phyloP scores from a whole-genome alignment of 352 stramenopile genomes.

The Globisporangium paddicum region DNA sequence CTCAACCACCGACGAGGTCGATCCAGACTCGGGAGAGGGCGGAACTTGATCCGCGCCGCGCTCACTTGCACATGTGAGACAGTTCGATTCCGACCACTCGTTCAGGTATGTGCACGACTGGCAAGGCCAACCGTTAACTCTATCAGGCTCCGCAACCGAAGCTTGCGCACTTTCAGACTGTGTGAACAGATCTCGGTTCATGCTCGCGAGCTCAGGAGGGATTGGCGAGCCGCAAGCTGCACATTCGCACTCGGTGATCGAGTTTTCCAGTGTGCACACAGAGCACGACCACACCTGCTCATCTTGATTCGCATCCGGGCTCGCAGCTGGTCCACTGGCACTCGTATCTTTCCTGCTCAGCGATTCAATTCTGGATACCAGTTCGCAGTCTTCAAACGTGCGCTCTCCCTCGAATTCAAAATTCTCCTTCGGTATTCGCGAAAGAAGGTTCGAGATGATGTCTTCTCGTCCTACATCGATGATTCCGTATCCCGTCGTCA shows the following conservation, averaged over 20 bases:
- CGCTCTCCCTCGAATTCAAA: conserved; percentile 59
- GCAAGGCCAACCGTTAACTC: conserved; percentile 43
- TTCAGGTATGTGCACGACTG: conserved; percentile 68
- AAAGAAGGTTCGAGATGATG: conserved; percentile 47
- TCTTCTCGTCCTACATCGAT: conserved; percentile 65
- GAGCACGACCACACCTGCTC: conserved; percentile 52
- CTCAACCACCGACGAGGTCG: not conserved
- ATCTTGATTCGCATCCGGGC: conserved; percentile 3
- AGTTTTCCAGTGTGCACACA: conserved; percentile 72
- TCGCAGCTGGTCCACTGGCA: not conserved
- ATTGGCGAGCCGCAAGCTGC: conserved; percentile 63
- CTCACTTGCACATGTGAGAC: conserved; percentile 49
- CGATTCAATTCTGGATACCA: conserved; percentile 33
- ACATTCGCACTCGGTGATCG: conserved; percentile 46
- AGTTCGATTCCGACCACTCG: conserved; percentile 39
- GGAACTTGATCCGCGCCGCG: conserved; percentile 36
- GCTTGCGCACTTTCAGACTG: not conserved
- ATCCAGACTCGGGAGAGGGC: conserved; percentile 4
- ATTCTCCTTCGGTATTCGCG: conserved; percentile 35
- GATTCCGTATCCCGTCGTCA: conserved; percentile 54
- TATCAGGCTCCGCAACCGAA: not conserved
- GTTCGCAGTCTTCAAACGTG: conserved; percentile 32
- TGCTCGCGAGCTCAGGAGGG: conserved; percentile 34
- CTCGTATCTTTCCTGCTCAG: not conserved
- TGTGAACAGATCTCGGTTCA: conserved; percentile 7